Percentiles rank a stretch among this genome's conserved stretches.
Conservation (phyloP, 768 basidiomycete species). For the Agaricus sinodeliciosus region DNA sequence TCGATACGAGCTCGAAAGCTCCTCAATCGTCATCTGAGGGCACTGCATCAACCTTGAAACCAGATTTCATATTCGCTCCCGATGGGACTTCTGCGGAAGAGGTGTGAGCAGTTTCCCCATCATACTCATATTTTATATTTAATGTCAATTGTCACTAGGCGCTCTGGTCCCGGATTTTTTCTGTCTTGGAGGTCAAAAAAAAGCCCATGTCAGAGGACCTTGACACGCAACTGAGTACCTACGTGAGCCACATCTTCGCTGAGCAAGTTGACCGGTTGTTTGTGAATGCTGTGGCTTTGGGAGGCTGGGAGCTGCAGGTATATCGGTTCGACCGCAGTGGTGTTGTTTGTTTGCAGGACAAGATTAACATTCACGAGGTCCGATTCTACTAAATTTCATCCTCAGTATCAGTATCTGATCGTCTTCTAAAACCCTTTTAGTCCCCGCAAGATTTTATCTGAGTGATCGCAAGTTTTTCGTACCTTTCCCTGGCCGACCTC, state of each 20-base stretch:
- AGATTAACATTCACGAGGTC: not conserved
- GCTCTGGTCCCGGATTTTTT: not conserved
- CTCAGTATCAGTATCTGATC: not conserved
- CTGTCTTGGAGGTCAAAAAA: not conserved
- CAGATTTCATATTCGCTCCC: too few relatives aligned
- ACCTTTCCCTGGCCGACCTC: not conserved
- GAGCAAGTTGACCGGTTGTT: not conserved
- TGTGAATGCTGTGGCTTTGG: not conserved
- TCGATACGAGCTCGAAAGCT: too few relatives aligned
- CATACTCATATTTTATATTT: not conserved
- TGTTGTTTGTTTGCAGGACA: not conserved
- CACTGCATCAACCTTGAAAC: too few relatives aligned
- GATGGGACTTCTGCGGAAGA: too few relatives aligned
- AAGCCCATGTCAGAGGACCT: not conserved
- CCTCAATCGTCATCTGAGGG: too few relatives aligned
- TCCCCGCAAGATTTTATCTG: not conserved
- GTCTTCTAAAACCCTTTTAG: not conserved
- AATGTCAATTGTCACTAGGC: not conserved
- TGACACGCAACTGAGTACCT: not conserved
- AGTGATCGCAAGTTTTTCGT: not conserved
- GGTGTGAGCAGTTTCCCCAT: too few relatives aligned
- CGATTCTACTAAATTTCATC: not conserved
- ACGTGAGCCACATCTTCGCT: not conserved
- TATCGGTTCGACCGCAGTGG: not conserved
- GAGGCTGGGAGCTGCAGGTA: not conserved